Base-by-base conservation (phyloP, 148 eudicot genomes). In the Salicornia ramosissima region DNA sequence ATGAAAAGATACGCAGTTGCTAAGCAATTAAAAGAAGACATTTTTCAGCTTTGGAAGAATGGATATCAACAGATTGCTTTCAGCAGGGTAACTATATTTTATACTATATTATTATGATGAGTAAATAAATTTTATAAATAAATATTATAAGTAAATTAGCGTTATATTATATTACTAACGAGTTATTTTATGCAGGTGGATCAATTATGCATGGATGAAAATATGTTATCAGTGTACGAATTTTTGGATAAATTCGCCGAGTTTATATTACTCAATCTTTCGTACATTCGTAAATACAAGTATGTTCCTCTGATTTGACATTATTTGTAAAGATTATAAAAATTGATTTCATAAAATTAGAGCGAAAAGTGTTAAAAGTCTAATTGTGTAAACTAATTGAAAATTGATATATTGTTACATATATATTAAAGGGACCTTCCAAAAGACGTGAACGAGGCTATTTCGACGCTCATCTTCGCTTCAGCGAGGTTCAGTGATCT, bases 401-500 rank as follows among this genome's bases (percentile, higher is more conserved):
- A n/a, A n/a, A n/a, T n/a, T n/a, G n/a, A n/a, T n/a, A 36, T 8
- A 3, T 36, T 36, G 40, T 36, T 36, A 36, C 8, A 36, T 8
- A 36, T n/a, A 36, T 36, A 36, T 36, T 24, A 39, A 18, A 54
- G 97, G 86, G 89, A 91, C 67, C 83, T 86, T 73, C 90, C 97
- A 0, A 79, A 80, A 60, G 89, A 94, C 68, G 68, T 89, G 39
- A 85, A 83, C 16, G 97, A 91, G 79, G 99, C 96, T 19, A 75
- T 84, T 58, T 91, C 99, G 11, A 86, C 85, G 36, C 90, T 93
- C 10, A 71, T 88, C 12, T 90, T 78, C 64, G 90, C 95, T 47
- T 93, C 98, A 0, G 92, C 96, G 19, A 84, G 98, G 70, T 81
- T 80, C 28, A 92, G 92, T 3, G 88, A 86, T 51, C 34, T 93